These are phyloP conservation scores for Cordyceps javanica DNA, from an alignment of 2,329 filamentous ascomycete species.

Conservation along the genomic window DNA sequence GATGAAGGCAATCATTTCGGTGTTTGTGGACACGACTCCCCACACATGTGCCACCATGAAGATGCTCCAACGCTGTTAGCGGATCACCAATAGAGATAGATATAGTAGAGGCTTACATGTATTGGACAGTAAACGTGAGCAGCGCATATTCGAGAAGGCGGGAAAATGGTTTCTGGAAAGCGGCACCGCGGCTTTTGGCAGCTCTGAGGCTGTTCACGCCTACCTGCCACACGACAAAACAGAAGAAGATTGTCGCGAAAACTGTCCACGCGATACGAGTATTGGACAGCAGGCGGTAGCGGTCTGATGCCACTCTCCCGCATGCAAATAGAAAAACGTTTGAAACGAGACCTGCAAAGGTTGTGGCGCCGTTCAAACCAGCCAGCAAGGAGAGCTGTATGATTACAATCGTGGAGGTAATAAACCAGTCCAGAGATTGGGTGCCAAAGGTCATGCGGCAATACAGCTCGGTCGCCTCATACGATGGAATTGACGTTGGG, in stretches of 20 bases:
- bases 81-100: no score
- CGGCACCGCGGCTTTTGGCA: neutral
- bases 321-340: neutral
- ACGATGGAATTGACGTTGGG: neutral
- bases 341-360: neutral
- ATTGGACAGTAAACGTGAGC: neutral
- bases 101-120: neutral
- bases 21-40: neutral
- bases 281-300: neutral
- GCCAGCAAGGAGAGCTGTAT: neutral
- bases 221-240: neutral
- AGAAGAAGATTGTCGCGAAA: neutral
- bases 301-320: neutral
- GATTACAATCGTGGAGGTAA: neutral
- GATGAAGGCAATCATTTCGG: neutral
- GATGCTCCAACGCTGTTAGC: neutral
- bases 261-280: neutral
- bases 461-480: neutral
- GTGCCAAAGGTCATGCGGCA: neutral
- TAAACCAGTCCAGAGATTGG: neutral
- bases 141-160: neutral
- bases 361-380: neutral
- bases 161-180: neutral
- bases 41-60: neutral
- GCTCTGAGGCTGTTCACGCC: neutral